Base-by-base conservation (phyloP, 2,329 filamentous ascomycete species). In the Diplocarpon mali region DNA sequence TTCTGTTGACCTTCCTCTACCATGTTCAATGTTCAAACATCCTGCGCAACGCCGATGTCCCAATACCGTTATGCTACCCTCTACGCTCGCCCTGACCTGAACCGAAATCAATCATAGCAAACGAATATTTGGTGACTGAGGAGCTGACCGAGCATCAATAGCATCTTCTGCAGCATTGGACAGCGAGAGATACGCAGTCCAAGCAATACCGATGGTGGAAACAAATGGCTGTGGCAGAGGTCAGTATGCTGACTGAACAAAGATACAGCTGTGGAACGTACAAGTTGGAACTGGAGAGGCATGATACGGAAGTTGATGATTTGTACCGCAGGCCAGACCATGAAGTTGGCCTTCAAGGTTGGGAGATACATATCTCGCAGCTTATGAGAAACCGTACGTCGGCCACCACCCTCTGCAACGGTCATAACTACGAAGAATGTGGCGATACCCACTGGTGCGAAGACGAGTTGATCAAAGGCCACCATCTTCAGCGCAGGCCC, bases 351-450 rank as follows among this genome's bases (percentile, higher is more conserved):
- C 71, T 95, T 95, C 54, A 98, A 71, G 8, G 92, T 90, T 12
- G 90, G 88, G 46, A 95, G 65, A 63, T 95, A 98, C 67, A 96
- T 89, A 61, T 95, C 90, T 59, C 84, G 76, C 57, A 98, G 80
- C 71, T 98, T 98, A 62, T 81, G 75, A 50, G 73, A 68, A 40
- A 98, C 73, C 7, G 85, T 89, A 48, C 84, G 75, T 57, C 76
- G 78, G 28, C 88, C 87, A 46, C 92, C 92, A 20, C 92, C 92
- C 67, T 98, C 92, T 11, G 90, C 85, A 13, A 96, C 66, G 0
- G 92, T 96, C 90, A 98, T 96, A 66, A 83, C 90, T 0, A 85
- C 88, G 64, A 96, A 98, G 71, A 98, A 98, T 54, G 76, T 73
- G 12, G 76, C 85, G 45, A 98, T 76, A 80, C 83, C 87, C 53